Evolutionary conservation across 805 yeast genomes (phyloP).

Genomic region (Jamesozyma spencerorum): DNA sequence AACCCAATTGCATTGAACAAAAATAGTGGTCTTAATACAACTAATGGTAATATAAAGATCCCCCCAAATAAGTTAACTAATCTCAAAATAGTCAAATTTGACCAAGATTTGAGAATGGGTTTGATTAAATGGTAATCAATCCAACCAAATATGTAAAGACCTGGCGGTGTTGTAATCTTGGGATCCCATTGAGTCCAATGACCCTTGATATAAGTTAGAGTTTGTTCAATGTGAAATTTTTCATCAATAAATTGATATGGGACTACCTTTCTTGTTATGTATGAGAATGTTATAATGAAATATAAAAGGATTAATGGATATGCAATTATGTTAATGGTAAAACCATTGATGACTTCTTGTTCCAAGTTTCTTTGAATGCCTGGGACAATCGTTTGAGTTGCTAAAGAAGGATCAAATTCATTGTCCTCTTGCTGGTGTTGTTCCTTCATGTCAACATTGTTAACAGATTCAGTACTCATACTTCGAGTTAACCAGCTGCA

Average conservation of each 20-base stretch:
- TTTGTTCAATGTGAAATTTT: slow-evolving; percentile 75
- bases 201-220: slow-evolving; percentile 53
- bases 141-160: slow-evolving; percentile 52
- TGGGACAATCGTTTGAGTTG: slow-evolving; percentile 19
- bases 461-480: neutral
- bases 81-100: slow-evolving; percentile 37
- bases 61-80: slow-evolving; percentile 63
- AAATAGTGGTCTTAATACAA: slow-evolving; percentile 34
- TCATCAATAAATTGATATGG: slow-evolving; percentile 47
- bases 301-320: slow-evolving; percentile 26
- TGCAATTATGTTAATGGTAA: slow-evolving; percentile 28
- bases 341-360: slow-evolving; percentile 24
- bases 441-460: neutral
- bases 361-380: slow-evolving; percentile 24
- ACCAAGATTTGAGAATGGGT: slow-evolving; percentile 18
- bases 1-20: slow-evolving; percentile 35
- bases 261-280: slow-evolving; percentile 22
- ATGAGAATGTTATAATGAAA: slow-evolving; percentile 22
- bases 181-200: slow-evolving; percentile 67
- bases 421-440: neutral
- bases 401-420: slow-evolving; percentile 2
- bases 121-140: slow-evolving; percentile 24
- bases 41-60: slow-evolving; percentile 40
- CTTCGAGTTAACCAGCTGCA: too few species aligned
- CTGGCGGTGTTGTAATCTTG: slow-evolving; percentile 96